Evolutionary conservation across 1,284 basidiomycete species (phyloP).

Genomic region (Ceratobasidium sp.): DNA sequence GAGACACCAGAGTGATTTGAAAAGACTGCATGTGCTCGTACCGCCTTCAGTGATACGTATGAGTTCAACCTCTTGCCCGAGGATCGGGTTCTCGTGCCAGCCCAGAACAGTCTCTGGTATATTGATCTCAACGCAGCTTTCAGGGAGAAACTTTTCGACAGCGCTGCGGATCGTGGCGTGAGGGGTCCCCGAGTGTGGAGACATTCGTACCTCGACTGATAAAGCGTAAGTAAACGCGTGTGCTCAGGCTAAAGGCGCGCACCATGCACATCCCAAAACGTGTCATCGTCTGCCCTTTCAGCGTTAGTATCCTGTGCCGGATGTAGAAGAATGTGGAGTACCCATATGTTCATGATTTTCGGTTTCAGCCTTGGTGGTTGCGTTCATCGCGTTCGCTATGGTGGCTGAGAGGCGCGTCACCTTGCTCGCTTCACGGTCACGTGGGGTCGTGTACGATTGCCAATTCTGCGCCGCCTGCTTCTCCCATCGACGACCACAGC

Average conservation of each 20-base stretch:
- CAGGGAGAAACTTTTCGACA: conserved; percentile 54
- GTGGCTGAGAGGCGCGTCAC: conserved; percentile 2
- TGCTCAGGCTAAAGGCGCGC: not conserved
- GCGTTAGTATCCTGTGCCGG: no score
- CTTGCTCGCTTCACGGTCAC: conserved; percentile 28
- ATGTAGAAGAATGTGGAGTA: not conserved
- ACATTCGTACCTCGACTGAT: conserved; percentile 83
- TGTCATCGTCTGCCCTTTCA: not conserved
- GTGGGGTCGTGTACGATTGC: not conserved
- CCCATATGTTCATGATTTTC: conserved; percentile 2
- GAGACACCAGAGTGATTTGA: conserved; percentile 52
- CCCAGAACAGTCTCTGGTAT: conserved; percentile 71
- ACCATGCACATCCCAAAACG: conserved; percentile 32
- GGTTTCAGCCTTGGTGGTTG: not conserved
- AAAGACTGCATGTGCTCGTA: conserved; percentile 49
- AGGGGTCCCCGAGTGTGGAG: conserved; percentile 67
- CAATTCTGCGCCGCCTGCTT: conserved; percentile 17
- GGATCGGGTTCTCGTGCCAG: conserved; percentile 75
- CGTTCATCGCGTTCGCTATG: conserved; percentile 3
- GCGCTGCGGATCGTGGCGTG: conserved; percentile 72
- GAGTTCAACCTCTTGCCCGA: conserved; percentile 76
- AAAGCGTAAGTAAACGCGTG: conserved; percentile 26
- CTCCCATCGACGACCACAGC: conserved; percentile 29
- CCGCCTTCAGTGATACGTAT: conserved; percentile 74
- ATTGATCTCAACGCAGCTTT: conserved; percentile 53